These are phyloP conservation scores for Taiozyma sp. DNA, from an alignment of 1,139 yeast species.

Conservation along the genomic window DNA sequence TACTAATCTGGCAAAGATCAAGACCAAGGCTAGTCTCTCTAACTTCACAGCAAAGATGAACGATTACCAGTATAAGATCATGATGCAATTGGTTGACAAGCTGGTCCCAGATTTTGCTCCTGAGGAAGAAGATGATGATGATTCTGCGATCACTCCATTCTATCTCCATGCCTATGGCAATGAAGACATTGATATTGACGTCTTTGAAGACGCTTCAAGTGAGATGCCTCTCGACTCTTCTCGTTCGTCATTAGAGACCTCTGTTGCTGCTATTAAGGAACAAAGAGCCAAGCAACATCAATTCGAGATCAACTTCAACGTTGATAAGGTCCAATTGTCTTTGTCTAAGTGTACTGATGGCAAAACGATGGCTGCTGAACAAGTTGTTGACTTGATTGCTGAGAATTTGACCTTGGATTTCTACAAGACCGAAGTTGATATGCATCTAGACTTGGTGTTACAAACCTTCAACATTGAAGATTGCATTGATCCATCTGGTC, in stretches of 20 bases:
- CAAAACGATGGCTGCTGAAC: conserved; percentile 56
- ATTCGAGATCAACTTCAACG: conserved; percentile 68
- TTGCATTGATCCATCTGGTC: conserved; percentile 60
- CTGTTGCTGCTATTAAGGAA: neutral
- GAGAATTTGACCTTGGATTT: conserved; percentile 60
- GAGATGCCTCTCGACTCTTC: neutral
- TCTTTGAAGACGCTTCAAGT: neutral
- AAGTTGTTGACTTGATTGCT: conserved; percentile 69
- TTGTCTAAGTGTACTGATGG: conserved; percentile 66
- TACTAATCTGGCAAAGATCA: conserved; percentile 63
- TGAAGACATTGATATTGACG: neutral
- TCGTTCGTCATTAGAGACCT: neutral
- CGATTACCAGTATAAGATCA: conserved; percentile 85
- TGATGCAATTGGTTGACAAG: conserved; percentile 71
- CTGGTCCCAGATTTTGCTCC: conserved; percentile 58
- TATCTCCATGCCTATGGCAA: neutral
- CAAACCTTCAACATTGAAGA: conserved; percentile 71
- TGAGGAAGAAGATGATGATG: conserved; percentile 25
- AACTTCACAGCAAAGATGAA: conserved; percentile 65
- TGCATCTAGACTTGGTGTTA: conserved; percentile 64
- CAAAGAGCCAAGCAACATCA: conserved; percentile 30
- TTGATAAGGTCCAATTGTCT: conserved; percentile 58
- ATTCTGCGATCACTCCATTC: conserved; percentile 2
- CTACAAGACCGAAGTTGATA: conserved; percentile 52
- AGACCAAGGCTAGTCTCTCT: conserved; percentile 80